Evolutionary conservation across 2,329 filamentous ascomycete species (phyloP).

Genomic region (Elsinoe arachidis): DNA sequence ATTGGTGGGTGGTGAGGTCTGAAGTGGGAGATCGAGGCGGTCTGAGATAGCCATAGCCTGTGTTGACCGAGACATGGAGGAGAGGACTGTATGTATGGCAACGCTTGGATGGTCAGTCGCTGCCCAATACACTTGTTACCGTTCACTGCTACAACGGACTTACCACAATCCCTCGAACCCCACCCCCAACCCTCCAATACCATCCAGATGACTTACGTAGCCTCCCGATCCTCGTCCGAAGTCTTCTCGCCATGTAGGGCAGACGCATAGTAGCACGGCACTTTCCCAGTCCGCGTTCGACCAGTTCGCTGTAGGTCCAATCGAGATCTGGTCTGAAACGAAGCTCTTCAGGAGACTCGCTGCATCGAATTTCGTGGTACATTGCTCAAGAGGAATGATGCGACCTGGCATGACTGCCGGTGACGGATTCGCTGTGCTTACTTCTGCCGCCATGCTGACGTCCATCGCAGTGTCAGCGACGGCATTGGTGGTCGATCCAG

Average conservation of each 20-base stretch:
- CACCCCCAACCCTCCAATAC: neutral
- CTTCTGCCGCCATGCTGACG: neutral
- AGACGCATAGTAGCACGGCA: neutral
- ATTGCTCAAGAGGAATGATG: neutral
- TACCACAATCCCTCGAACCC: neutral
- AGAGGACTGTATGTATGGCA: neutral
- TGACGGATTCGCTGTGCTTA: too few relatives aligned
- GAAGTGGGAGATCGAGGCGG: neutral
- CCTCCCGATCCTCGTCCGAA: constrained; percentile 5
- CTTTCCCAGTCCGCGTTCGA: neutral
- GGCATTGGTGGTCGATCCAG: neutral
- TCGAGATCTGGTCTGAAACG: neutral
- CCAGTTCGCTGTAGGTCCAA: constrained; percentile 8
- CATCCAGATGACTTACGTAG: neutral
- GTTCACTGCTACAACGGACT: neutral
- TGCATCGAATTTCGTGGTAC: neutral
- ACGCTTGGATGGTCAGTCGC: neutral
- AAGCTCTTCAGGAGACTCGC: neutral
- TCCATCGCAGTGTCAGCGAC: neutral
- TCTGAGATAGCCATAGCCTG: constrained; percentile 3
- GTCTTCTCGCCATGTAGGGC: constrained; percentile 1
- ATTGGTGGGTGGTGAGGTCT: neutral
- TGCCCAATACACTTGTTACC: neutral
- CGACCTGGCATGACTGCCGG: neutral
- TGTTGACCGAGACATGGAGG: neutral